These are phyloP conservation scores for Microcyclosporella mali DNA, from an alignment of 2,329 filamentous ascomycete genomes.

Conservation along the genomic window DNA sequence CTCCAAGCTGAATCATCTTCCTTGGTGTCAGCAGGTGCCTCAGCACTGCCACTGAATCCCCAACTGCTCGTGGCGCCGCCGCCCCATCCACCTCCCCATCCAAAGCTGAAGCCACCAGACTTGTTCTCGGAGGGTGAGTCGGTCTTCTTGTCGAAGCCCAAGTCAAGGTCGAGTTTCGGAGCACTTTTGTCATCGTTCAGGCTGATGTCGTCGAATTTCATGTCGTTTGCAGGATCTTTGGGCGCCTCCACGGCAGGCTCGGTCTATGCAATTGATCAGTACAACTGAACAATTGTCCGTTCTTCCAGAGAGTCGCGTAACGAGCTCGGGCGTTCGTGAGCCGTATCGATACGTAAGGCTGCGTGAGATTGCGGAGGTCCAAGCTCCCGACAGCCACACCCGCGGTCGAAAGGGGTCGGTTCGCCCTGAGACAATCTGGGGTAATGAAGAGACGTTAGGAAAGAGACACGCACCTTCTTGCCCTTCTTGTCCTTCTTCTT, in stretches of 20 bases:
- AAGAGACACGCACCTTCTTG: slow-evolving; percentile 27
- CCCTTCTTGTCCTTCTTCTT: slow-evolving; percentile 33
- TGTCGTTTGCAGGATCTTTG: slow-evolving; percentile 28
- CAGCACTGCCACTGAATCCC: slow-evolving; percentile 27
- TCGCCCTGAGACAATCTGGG: not conserved
- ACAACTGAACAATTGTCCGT: slow-evolving; percentile 12
- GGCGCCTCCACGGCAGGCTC: slow-evolving; percentile 22
- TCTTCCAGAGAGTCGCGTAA: slow-evolving; percentile 1
- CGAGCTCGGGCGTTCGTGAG: slow-evolving; percentile 11
- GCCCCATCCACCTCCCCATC: slow-evolving; percentile 32
- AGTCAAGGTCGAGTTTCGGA: slow-evolving; percentile 44
- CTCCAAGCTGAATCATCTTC: slow-evolving; percentile 23
- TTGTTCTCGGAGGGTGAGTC: slow-evolving; percentile 22
- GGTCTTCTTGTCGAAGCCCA: slow-evolving; percentile 30
- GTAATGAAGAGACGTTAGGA: slow-evolving; percentile 6
- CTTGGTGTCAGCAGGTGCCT: slow-evolving; percentile 19
- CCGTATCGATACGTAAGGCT: slow-evolving; percentile 22
- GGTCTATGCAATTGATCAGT: slow-evolving; percentile 19
- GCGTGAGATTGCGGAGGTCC: slow-evolving; percentile 30
- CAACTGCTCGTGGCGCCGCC: slow-evolving; percentile 28
- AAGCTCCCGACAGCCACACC: slow-evolving; percentile 19
- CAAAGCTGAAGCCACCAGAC: slow-evolving; percentile 29
- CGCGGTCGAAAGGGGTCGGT: too few relatives aligned
- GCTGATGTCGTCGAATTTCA: slow-evolving; percentile 43
- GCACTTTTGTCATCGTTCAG: slow-evolving; percentile 39